These are phyloP conservation scores for Barnettozyma sucrosica DNA, from an alignment of 805 yeast genomes.

Conservation along the genomic window DNA sequence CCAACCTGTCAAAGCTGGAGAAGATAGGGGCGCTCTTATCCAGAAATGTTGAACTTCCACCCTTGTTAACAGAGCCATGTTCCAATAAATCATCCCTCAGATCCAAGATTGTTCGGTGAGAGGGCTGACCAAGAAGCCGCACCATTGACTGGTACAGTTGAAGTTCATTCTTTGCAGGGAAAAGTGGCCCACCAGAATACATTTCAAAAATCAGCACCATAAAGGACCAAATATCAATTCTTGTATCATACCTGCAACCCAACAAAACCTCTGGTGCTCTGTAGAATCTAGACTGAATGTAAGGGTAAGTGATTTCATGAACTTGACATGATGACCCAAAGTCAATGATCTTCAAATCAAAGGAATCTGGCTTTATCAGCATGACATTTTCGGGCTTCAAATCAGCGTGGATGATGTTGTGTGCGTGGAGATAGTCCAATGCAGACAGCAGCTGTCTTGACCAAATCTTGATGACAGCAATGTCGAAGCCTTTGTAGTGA, in stretches of 20 bases:
- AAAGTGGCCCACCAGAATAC: conserved; percentile 80
- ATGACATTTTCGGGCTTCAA: conserved; percentile 81
- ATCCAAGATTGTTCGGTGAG: conserved; percentile 31
- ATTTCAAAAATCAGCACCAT: conserved; percentile 85
- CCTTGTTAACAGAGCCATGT: conserved; percentile 31
- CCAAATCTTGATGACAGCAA: conserved; percentile 37
- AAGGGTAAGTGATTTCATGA: conserved; percentile 68
- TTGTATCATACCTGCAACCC: conserved; percentile 67
- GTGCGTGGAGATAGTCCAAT: conserved; percentile 49
- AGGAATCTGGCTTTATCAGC: conserved; percentile 38
- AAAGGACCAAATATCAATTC: conserved; percentile 90
- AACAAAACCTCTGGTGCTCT: conserved; percentile 74
- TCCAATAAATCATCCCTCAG: conserved; percentile 34
- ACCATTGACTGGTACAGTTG: conserved; percentile 72
- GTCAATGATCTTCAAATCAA: conserved; percentile 66
- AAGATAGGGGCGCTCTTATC: conserved; percentile 31
- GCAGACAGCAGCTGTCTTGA: conserved; percentile 54
- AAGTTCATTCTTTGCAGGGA: conserved; percentile 78
- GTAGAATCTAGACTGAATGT: conserved; percentile 77
- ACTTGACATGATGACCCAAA: conserved; percentile 66
- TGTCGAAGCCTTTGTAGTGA: conserved; percentile 43
- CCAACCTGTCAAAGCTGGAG: conserved; percentile 29
- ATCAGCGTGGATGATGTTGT: conserved; percentile 72
- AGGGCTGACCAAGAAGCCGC: conserved; percentile 83
- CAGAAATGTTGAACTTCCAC: conserved; percentile 10